Percentiles rank a stretch among this genome's conserved stretches.
phyloP scores from a whole-genome alignment of 352 stramenopile genomes.

The Globisporangium splendens region DNA sequence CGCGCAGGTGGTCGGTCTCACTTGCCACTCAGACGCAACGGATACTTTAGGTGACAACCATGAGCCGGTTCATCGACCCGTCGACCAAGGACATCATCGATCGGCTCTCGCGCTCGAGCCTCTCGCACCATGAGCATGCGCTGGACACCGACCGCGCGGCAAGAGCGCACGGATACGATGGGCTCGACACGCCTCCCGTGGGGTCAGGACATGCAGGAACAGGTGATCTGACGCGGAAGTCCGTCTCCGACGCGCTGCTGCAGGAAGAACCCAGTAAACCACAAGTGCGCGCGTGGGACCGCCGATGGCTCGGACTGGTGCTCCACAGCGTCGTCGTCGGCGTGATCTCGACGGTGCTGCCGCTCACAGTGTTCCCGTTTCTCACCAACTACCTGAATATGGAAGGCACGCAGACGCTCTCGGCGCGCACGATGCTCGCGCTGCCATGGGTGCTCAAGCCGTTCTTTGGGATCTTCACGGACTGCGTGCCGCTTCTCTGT shows the following conservation, averaged over 20 bases:
- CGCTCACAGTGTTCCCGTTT: conserved; percentile 56
- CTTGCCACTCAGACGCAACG: no score
- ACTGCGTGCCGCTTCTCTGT: conserved; percentile 25
- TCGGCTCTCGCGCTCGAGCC: conserved; percentile 27
- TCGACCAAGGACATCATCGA: conserved; percentile 30
- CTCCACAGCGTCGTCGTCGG: conserved; percentile 49
- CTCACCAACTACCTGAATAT: conserved; percentile 68
- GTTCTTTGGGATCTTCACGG: conserved; percentile 35
- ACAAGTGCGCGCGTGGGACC: conserved; percentile 24
- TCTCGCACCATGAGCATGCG: conserved; percentile 12
- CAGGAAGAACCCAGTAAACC: conserved; percentile 1
- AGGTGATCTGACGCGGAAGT: neutral
- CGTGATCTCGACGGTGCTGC: conserved; percentile 48
- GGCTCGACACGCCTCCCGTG: conserved; percentile 1
- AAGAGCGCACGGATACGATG: conserved; percentile 3
- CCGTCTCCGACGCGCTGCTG: conserved; percentile 1
- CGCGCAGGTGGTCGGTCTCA: neutral
- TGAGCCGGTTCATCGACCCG: conserved; percentile 26
- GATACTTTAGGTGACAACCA: no score
- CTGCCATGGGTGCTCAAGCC: conserved; percentile 54
- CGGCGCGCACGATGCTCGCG: conserved; percentile 40
- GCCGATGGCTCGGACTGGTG: conserved; percentile 43
- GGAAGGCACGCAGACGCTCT: conserved; percentile 60
- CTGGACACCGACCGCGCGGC: conserved; percentile 1
- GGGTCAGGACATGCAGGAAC: neutral